A percentile compares a stretch with the other conserved stretches of the same genome.
These are phyloP conservation scores for Metarhizium album DNA, from an alignment of 2,329 filamentous ascomycete species.

Conservation along the genomic window DNA sequence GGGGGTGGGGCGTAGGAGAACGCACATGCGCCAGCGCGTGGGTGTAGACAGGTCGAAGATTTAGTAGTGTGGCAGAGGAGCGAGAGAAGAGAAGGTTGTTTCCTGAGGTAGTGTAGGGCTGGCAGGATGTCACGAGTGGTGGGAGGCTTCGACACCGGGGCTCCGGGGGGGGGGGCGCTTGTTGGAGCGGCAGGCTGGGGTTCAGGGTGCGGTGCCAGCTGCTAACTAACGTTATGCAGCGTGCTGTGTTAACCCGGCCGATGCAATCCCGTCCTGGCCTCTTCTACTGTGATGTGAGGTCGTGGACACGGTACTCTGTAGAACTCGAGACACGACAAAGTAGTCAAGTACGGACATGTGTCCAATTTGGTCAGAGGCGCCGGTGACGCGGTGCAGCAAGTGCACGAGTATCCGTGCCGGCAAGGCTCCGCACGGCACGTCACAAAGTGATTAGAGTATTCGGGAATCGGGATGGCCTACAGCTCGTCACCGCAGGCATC, in stretches of 20 bases:
- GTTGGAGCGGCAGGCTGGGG: background rate
- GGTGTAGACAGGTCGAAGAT: background rate
- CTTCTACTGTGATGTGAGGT: no score
- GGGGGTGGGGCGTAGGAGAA: background rate
- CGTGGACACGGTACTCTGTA: no score
- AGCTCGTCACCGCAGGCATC: no score
- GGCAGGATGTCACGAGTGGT: conserved; percentile 3
- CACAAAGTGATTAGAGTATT: no score
- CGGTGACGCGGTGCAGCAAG: background rate
- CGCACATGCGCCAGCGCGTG: conserved; percentile 1
- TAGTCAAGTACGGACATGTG: background rate
- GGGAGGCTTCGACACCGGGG: background rate
- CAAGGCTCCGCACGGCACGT: no score
- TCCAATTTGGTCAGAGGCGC: background rate
- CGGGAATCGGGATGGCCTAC: no score
- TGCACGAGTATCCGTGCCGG: background rate
- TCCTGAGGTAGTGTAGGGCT: background rate
- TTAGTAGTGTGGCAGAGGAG: background rate
- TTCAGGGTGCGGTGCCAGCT: background rate
- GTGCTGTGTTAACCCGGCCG: background rate
- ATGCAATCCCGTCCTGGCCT: no score
- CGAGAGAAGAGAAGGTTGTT: background rate
- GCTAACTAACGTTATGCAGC: background rate
- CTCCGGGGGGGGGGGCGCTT: background rate
- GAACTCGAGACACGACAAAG: no score